Evolutionary conservation across 2,329 filamentous ascomycete genomes (phyloP), one percentile per base, ranked within the genome.

Genomic region (Ophiosphaerella narmari): DNA sequence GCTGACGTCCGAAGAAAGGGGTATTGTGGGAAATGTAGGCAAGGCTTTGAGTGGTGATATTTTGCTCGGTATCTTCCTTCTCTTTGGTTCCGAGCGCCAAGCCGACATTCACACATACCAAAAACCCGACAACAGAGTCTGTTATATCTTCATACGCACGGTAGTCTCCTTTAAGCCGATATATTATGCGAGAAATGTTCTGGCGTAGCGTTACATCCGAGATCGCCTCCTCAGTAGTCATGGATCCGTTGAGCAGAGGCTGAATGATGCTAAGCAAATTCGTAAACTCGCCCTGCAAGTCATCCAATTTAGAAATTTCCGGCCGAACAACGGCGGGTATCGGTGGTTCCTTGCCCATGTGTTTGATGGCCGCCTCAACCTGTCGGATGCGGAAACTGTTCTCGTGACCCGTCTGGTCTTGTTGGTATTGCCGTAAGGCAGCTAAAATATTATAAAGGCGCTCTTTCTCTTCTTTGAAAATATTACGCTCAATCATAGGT

Each of bases 71-170:
- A 4, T 54, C 43, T 32, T 64, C 59, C 29, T 55, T 46, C 18
- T 62, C 60, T 43, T 59, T 63, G 13, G 59, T 57, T 4, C 60
- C 63, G 3, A 95, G 74, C 1, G 84, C 87, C 29, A 95, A 74
- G 2, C 91, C 92, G 52, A 96, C 77, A 58, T 88, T 84, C 8
- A 97, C 77, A 60, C 90, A 90, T 50, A 88, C 85, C 37, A 97
- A 78, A 56, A 97, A 88, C 44, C 88, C 90, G 38, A 91, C 80
- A 9, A 91, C 82, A 4, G 91, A 92, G 38, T 83, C 80, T 0
- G 88, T 89, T 60, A 97, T 84, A 66, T 99, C 94, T 53, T 91
- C 89, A 64, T 97, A 97, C 12, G 86, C 85, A 34, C 86, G 82
- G 66, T 91, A 95, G 32, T 85, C 81, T 26, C 83, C 78, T 1